Percentiles rank a stretch among this genome's conserved stretches.
Evolutionary conservation across 495 filamentous ascomycete species (phyloP).

Genomic region (Talaromyces stipitatus): DNA sequence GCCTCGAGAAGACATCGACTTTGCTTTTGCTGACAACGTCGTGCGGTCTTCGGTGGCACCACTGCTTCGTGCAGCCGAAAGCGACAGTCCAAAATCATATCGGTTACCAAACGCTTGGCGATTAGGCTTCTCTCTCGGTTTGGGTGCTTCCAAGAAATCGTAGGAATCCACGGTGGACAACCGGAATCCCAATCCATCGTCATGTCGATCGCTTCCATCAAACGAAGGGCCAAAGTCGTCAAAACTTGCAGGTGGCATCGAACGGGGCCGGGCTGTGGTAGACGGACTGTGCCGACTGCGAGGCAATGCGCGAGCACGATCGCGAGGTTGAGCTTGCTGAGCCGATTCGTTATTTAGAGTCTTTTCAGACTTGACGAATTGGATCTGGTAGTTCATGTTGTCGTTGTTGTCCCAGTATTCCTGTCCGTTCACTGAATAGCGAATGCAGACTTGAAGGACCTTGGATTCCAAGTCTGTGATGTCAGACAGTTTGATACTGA

Average conservation of each 20-base stretch:
- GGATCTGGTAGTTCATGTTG: conserved; percentile 79
- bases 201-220: conserved; percentile 45
- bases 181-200: conserved; percentile 31
- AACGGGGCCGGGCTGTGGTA: conserved; percentile 44
- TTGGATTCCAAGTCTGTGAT: conserved; percentile 84
- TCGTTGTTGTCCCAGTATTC: conserved; percentile 96
- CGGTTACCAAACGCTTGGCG: conserved; percentile 80
- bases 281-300: conserved; percentile 57
- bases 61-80: conserved; percentile 64
- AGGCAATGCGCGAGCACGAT: conserved; percentile 57
- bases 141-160: conserved; percentile 33
- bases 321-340: conserved; percentile 34
- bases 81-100: conserved; percentile 88
- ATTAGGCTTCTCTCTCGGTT: conserved; percentile 49
- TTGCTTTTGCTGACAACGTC: conserved; percentile 32
- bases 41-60: conserved; percentile 45
- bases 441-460: conserved; percentile 84
- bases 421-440: conserved; percentile 75
- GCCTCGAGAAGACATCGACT: conserved; percentile 10
- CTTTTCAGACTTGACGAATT: conserved; percentile 75
- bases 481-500: conserved; percentile 88
- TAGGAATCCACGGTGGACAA: conserved; percentile 19
- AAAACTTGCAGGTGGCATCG: conserved; percentile 49
- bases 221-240: conserved; percentile 61
- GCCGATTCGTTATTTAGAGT: conserved; percentile 50